Base-by-base conservation (phyloP, 1,139 yeast genomes). In the Pichia kudriavzevii region DNA sequence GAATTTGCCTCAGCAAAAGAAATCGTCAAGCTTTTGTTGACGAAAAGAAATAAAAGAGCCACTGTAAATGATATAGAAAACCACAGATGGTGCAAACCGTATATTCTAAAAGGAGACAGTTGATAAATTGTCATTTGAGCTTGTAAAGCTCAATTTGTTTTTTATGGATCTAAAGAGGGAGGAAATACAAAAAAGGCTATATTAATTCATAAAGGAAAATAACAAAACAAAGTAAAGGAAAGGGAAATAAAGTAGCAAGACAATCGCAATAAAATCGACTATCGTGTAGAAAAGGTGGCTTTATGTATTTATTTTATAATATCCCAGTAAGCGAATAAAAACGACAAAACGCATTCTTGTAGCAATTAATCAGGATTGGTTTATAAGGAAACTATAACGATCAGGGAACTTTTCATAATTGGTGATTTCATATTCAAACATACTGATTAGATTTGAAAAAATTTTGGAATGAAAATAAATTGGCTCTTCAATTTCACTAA, bases 1-100 rank as follows among this genome's bases (percentile, higher is more conserved):
- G 34, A 34, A 7, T 43, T 41, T 23, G 41, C 41, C 17, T 61
- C 56, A 4, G 77, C 78, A 0, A 77, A 70, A 48, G 58, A 52
- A 13, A 58, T 79, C 15, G 85, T 79, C 5, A 66, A 66, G 32
- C 60, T 63, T 16, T 63, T 79, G 33, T 56, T 79, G 29, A 63
- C 69, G 20, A 67, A 77, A 41, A 64, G 79, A 36, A 76, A 72
- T 37, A 60, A 60, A 30, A 61, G 84, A 30, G 56, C 69, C 51
- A 50, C 53, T 10, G 61, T 72, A 7, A 44, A 53, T 7, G 58
- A 68, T 7, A 36, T 55, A 3, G 35, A 22, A 30, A 22, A 45
- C 5, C 26, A 35, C 22, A 30, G 27, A 2, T 50, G 52, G 52
- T 47, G 52, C 28, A 20, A 32, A 22, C 34, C 33, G 3, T 38